Evolutionary conservation across 352 stramenopile species (phyloP).

Genomic region (Ophiocytium majus): DNA sequence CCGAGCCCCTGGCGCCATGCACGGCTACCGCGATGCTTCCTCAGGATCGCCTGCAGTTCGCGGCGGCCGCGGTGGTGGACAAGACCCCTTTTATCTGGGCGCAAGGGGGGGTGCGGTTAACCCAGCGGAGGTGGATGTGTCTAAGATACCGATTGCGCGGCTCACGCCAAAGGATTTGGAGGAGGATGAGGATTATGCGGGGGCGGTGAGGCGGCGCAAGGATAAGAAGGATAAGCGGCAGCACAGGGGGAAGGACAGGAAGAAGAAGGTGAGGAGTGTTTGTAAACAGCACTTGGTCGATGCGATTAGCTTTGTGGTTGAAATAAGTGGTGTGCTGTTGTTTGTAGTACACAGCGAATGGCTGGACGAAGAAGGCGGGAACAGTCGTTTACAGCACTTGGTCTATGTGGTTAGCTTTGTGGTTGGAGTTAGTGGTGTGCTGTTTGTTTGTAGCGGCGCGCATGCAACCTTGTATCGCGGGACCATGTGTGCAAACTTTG

Average conservation of each 20-base stretch:
- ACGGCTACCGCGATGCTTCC: not conserved
- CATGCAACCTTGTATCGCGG: too few species aligned
- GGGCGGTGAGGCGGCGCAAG: not conserved
- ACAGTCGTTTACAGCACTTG: too few species aligned
- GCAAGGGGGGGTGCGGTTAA: constrained; percentile 17
- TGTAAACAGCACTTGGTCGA: too few species aligned
- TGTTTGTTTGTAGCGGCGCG: too few species aligned
- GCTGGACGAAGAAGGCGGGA: too few species aligned
- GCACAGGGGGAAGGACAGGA: not conserved
- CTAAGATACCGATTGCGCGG: constrained; percentile 24
- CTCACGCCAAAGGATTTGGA: constrained; percentile 2
- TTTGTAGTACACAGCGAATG: too few species aligned
- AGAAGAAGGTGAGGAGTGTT: constrained; percentile 24
- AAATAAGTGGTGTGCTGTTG: too few species aligned
- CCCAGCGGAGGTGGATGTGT: not conserved
- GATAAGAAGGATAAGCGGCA: constrained; percentile 31
- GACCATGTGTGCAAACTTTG: too few species aligned
- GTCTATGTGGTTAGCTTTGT: too few species aligned
- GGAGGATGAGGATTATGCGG: constrained; percentile 18
- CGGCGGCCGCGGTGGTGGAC: not conserved
- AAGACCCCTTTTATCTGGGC: constrained; percentile 17
- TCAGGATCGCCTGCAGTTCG: not conserved
- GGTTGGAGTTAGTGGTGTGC: too few species aligned
- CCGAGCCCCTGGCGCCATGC: too few species aligned
- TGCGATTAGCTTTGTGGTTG: too few species aligned